These are phyloP conservation scores for Aspergillus mulundensis DNA, from an alignment of 495 filamentous ascomycete species.

Conservation along the genomic window DNA sequence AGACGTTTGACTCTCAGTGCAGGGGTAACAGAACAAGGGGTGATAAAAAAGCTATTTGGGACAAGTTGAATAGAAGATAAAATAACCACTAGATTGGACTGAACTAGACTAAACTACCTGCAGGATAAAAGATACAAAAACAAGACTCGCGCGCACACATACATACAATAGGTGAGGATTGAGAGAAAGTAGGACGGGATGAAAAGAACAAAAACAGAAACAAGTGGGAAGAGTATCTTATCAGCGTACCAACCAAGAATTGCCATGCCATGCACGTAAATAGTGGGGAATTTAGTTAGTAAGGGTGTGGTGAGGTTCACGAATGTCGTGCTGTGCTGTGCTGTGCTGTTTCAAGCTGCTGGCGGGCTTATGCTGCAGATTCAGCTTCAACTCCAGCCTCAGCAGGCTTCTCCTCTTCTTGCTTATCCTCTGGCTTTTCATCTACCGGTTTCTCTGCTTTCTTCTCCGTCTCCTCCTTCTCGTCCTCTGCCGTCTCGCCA, in stretches of 20 bases:
- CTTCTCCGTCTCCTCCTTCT: constrained; percentile 6
- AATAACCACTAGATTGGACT: not conserved
- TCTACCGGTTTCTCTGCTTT: constrained; percentile 10
- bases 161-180: not conserved
- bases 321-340: too few relatives aligned
- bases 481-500: constrained; percentile 13
- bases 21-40: not conserved
- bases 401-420: constrained; percentile 9
- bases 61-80: too few relatives aligned
- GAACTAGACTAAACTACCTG: not conserved
- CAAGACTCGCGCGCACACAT: not conserved
- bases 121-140: not conserved
- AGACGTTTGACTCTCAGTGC: not conserved
- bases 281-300: not conserved
- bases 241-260: constrained; percentile 5
- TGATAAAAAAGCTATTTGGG: not conserved
- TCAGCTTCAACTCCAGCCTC: constrained; percentile 9
- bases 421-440: constrained; percentile 13
- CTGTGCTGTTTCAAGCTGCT: too few relatives aligned
- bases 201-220: not conserved
- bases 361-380: constrained; percentile 15
- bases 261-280: constrained; percentile 4
- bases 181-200: not conserved
- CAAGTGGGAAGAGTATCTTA: not conserved
- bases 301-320: not conserved